Evolutionary conservation across 2,329 filamentous ascomycete species (phyloP), one percentile per base, ranked within the genome.

Genomic region (Curvularia sp.): DNA sequence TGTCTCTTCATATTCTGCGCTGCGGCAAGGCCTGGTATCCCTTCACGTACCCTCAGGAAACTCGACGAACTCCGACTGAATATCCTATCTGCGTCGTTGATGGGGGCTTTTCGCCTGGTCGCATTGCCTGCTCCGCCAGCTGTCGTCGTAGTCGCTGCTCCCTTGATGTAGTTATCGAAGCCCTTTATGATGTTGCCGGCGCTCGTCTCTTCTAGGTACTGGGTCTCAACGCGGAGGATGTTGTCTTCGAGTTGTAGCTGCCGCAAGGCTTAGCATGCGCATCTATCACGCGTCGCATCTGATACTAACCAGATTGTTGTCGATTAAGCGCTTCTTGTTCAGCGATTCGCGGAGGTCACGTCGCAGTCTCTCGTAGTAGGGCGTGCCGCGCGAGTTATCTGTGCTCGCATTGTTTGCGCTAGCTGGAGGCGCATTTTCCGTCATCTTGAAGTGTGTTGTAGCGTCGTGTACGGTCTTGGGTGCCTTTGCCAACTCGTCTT

Each of bases 131-230:
- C 68, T 28, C 77, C 78, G 53, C 74, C 69, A 5, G 76, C 73
- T 3, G 80, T 83, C 65, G 86, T 83, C 10, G 88, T 84, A 1
- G 84, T 82, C n/a, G 87, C 86, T 8, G 86, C 72, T 54, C 92
- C 93, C 78, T 99, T 99, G 82, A 97, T 96, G 80, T 98, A 99
- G 75, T 93, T 96, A 77, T 99, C 95, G 77, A 99, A 99, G 22
- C 95, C 95, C 49, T 91, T 93, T 76, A 99, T 94, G 74, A 99
- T 98, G 80, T 99, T 99, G 44, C 95, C 95, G 20, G 86, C 86
- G 68, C 84, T 87, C 13, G 88, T 89, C 71, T 92, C 92, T 77
- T 98, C 94, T 51, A 99, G 87, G 77, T 99, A 99, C 18, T 89
- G 85, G 57, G 89, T 87, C 77, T 99, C 95, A 71, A 92, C 89